Conservation (phyloP, 2,329 filamentous ascomycete species). For the Fusarium euwallaceae region DNA sequence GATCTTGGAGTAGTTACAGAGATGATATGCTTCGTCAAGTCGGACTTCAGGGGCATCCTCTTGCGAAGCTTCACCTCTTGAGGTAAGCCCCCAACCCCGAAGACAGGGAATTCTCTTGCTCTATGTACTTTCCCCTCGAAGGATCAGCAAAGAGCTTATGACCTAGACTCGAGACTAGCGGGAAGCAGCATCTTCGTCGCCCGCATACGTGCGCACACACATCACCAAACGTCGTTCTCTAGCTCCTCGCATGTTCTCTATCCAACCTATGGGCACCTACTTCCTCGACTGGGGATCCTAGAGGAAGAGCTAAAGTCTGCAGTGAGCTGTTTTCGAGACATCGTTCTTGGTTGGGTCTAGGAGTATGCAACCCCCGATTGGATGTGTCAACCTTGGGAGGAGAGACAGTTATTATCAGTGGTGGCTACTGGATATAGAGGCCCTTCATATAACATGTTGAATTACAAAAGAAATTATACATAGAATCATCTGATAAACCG, state of each 20-base stretch:
- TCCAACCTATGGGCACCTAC: not conserved
- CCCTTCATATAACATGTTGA: not conserved
- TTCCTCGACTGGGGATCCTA: slow-evolving; percentile 15
- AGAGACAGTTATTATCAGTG: not conserved
- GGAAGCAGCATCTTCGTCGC: not conserved
- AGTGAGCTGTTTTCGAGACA: not conserved
- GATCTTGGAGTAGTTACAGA: not conserved
- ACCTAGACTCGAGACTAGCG: not conserved
- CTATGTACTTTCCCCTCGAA: not conserved
- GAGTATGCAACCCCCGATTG: not conserved
- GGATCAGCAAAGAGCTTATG: not conserved
- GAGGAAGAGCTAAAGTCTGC: slow-evolving; percentile 6
- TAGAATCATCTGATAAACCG: not conserved
- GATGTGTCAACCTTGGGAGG: not conserved
- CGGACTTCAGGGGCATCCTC: not conserved
- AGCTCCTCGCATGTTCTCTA: not conserved
- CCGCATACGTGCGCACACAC: not conserved
- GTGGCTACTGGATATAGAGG: not conserved
- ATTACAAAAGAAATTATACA: not conserved
- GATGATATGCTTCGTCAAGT: not conserved
- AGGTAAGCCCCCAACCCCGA: not conserved
- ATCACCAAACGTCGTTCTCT: slow-evolving; percentile 12
- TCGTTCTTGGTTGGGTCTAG: not conserved
- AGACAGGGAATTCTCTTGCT: not conserved
- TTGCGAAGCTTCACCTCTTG: not conserved